Percentiles rank a stretch among this genome's conserved stretches.
These are phyloP conservation scores for Hydrangea macrophylla DNA, from an alignment of 148 eudicot genomes.

Conservation along the genomic window DNA sequence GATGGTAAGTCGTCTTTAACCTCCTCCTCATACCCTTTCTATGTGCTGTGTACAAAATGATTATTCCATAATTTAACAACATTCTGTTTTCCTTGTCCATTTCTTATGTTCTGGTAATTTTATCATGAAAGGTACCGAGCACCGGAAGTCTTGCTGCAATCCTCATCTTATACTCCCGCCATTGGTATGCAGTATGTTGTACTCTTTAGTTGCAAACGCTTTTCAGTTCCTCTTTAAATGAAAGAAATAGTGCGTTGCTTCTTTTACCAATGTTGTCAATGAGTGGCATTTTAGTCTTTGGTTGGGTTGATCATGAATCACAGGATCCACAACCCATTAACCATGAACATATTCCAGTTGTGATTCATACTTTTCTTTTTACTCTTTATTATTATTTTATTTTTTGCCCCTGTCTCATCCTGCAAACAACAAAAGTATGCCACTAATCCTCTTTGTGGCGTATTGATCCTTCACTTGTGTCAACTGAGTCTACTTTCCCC, in stretches of 20 bases:
- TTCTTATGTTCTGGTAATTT: constrained; percentile 10
- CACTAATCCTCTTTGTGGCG: background rate
- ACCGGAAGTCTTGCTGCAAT: constrained; percentile 88
- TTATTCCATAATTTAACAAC: background rate
- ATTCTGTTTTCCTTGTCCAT: background rate
- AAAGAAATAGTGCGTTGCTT: background rate
- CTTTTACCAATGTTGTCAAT: too few species aligned
- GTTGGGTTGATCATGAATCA: constrained; percentile 1
- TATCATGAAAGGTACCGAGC: constrained; percentile 80
- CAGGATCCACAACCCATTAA: background rate
- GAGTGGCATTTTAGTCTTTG: background rate
- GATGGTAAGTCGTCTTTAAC: constrained; percentile 60
- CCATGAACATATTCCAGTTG: background rate
- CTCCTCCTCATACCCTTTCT: background rate
- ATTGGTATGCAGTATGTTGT: constrained; percentile 49
- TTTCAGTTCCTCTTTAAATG: background rate
- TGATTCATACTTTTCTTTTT: background rate
- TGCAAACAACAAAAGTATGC: background rate
- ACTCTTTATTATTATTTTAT: too few species aligned
- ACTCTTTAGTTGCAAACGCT: background rate
- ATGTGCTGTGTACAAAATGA: background rate
- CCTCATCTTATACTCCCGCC: constrained; percentile 75
- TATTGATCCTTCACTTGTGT: background rate
- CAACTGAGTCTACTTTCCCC: background rate
- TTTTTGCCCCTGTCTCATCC: background rate